Evolutionary conservation across 2,329 filamentous ascomycete genomes (phyloP).

Genomic region (Curvularia eragrostidis): DNA sequence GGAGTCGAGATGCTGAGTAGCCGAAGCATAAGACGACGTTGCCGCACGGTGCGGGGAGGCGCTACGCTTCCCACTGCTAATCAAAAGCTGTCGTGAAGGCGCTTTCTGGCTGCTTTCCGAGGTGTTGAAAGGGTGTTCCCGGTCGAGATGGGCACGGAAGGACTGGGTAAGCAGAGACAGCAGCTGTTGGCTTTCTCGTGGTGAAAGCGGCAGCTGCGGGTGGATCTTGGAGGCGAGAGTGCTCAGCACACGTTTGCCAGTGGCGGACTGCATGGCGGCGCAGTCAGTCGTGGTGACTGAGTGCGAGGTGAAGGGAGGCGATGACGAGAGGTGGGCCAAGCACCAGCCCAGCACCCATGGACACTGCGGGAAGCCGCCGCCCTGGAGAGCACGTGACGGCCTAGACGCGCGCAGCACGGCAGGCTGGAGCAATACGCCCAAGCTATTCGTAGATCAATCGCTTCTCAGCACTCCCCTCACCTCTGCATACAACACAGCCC

Average conservation of each 20-base stretch:
- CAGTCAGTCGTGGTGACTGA: slow-evolving; percentile 5
- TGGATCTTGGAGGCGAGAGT: slow-evolving; percentile 62
- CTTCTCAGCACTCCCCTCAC: slow-evolving; percentile 17
- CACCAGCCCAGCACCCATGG: slow-evolving; percentile 10
- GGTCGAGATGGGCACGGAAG: slow-evolving; percentile 68
- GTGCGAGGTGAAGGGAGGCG: slow-evolving; percentile 7
- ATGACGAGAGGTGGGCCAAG: slow-evolving; percentile 20
- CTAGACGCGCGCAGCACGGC: slow-evolving; percentile 19
- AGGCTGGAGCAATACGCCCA: slow-evolving; percentile 11
- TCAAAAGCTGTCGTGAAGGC: slow-evolving; percentile 6
- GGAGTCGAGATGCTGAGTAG: slow-evolving; percentile 57
- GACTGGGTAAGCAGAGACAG: slow-evolving; percentile 67
- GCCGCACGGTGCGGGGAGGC: slow-evolving; percentile 19
- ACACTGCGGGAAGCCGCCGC: slow-evolving; percentile 13
- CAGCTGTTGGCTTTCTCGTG: slow-evolving; percentile 65
- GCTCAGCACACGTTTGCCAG: slow-evolving; percentile 46
- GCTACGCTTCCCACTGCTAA: slow-evolving; percentile 14
- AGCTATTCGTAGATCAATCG: slow-evolving; percentile 15
- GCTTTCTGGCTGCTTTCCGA: slow-evolving; percentile 15
- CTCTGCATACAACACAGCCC: slow-evolving; percentile 20
- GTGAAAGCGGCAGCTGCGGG: slow-evolving; percentile 60
- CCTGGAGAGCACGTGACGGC: slow-evolving; percentile 17
- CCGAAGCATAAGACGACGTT: slow-evolving; percentile 47
- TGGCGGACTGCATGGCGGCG: slow-evolving; percentile 59
- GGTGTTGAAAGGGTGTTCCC: slow-evolving; percentile 56